Percentiles rank a stretch among this genome's conserved stretches.
Conservation (phyloP, 2,329 filamentous ascomycete species). For the Botrytis pseudocinerea region DNA sequence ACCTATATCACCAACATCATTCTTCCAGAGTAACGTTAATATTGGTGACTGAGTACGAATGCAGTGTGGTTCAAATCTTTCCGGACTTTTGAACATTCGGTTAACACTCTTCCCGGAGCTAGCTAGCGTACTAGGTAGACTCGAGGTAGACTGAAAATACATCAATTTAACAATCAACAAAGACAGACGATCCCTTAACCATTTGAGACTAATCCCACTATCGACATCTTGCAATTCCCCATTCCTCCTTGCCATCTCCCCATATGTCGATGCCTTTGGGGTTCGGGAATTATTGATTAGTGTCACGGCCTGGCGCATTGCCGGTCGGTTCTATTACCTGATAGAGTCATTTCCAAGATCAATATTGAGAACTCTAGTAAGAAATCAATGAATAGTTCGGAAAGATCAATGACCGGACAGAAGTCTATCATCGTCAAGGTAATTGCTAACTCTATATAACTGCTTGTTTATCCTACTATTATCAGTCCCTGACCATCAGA, state of each 20-base stretch:
- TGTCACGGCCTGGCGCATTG: background rate
- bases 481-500: background rate
- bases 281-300: background rate
- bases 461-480: background rate
- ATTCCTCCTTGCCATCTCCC: background rate
- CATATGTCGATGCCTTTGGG: background rate
- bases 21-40: background rate
- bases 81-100: background rate
- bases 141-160: background rate
- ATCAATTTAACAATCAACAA: background rate
- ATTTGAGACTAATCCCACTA: background rate
- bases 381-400: background rate
- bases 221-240: background rate
- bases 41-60: background rate
- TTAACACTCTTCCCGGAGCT: background rate
- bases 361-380: background rate
- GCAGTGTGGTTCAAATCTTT: background rate
- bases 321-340: slow-evolving; percentile 16
- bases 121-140: background rate
- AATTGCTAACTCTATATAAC: background rate
- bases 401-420: background rate
- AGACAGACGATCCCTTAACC: background rate
- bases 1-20: background rate
- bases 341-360: background rate
- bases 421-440: background rate